These are phyloP conservation scores for Coniochaeta prunicola DNA, from an alignment of 2,329 filamentous ascomycete species.

Conservation along the genomic window DNA sequence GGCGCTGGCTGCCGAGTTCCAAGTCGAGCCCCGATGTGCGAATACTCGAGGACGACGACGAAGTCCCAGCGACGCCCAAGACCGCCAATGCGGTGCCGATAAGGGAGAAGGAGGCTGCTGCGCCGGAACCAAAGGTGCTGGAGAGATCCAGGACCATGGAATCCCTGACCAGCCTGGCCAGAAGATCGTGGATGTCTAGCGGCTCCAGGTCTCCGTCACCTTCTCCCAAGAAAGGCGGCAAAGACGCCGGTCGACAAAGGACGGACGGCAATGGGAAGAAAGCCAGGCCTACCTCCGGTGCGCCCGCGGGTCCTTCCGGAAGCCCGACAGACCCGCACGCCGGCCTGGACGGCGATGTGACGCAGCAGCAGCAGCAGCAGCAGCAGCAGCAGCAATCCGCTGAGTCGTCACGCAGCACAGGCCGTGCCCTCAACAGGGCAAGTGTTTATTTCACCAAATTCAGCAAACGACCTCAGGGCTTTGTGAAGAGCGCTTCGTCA, in stretches of 20 bases:
- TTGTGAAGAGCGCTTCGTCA: conserved; percentile 27
- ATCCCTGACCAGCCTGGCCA: conserved; percentile 43
- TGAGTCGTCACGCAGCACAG: conserved; percentile 20
- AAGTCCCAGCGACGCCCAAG: conserved; percentile 6
- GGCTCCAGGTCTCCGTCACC: conserved; percentile 43
- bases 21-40: conserved; percentile 31
- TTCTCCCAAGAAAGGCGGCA: conserved; percentile 7
- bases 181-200: conserved; percentile 40
- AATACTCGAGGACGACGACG: conserved; percentile 16
- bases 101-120: conserved; percentile 7
- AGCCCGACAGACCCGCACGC: neutral
- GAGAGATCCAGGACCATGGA: conserved; percentile 31
- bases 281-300: neutral
- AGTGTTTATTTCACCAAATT: conserved; percentile 44
- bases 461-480: conserved; percentile 36
- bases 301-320: neutral
- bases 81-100: conserved; percentile 11
- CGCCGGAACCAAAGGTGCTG: conserved; percentile 10
- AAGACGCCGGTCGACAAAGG: neutral
- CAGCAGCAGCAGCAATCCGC: too few relatives aligned
- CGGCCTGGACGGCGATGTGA: conserved; percentile 16
- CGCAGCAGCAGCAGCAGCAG: too few relatives aligned
- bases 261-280: conserved; percentile 1
- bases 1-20: conserved; percentile 42
- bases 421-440: conserved; percentile 34